Evolutionary conservation across 768 basidiomycete species (phyloP), one percentile per base, ranked within the genome.

Genomic region (Collybia nuda): DNA sequence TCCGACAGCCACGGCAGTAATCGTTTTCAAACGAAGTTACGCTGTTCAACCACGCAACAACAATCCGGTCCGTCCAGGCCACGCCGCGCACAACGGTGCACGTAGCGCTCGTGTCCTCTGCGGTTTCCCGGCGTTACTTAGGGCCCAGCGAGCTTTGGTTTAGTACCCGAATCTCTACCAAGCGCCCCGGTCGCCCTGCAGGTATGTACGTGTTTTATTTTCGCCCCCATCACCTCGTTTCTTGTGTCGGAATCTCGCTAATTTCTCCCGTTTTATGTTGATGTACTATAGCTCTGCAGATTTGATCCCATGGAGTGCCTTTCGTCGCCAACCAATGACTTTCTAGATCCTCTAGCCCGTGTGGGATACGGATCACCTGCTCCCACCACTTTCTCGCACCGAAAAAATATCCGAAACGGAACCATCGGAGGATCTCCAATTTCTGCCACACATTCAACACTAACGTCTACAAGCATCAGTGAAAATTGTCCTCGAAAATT

Each of bases 401-500:
- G 54, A 36, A 36, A 36, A 11, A 47, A 41, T 39, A 2, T 23
- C 38, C 51, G 54, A 11, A 40, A 40, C 42, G 6, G 35, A 52
- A 6, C 3, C 32, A 36, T 50, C 14, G 35, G 22, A 18, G 41
- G 36, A 11, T 18, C 41, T 38, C 29, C 53, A 8, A 35, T 38
- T 15, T 36, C 52, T 51, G 5, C 23, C 28, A 32, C 40, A 28
- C 35, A 43, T 29, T 52, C 56, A 37, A 8, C 46, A 32, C 28
- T 24, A 15, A 15, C 59, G 2, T 40, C 52, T 26, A 55, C 56
- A 19, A 15, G 14, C 14, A 5, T 11, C 6, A 32, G 35, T 44
- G 39, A 53, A 50, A 53, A 51, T 3, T 45, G 37, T 15, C 45
- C 56, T 40, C 61, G 56, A 40, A 61, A 61, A 48, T 56, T 68